A percentile compares a stretch with the other conserved stretches of the same genome.
These are phyloP conservation scores for Lactarius tabidus DNA, from an alignment of 768 basidiomycete species.

Conservation along the genomic window DNA sequence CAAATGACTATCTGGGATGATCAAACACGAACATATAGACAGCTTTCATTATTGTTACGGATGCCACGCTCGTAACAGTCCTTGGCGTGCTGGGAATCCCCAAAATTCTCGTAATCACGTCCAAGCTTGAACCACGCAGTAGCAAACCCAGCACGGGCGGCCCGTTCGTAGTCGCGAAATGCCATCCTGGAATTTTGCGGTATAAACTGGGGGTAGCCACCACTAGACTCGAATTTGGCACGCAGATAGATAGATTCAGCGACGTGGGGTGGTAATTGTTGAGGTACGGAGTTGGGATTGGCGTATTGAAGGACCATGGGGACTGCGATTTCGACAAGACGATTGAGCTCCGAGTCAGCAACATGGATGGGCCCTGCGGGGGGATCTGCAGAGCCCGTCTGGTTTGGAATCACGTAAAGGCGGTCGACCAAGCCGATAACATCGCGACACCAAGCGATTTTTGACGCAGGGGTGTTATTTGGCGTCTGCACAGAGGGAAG, in stretches of 20 bases:
- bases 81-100: slow-evolving; percentile 65
- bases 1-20: slow-evolving; percentile 13
- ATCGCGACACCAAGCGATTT: slow-evolving; percentile 78
- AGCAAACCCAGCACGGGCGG: slow-evolving; percentile 71
- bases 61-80: slow-evolving; percentile 87
- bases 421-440: slow-evolving; percentile 77
- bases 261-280: slow-evolving; percentile 39
- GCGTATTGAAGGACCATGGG: slow-evolving; percentile 59
- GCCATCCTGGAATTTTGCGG: slow-evolving; percentile 69
- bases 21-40: slow-evolving; percentile 54
- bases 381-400: slow-evolving; percentile 36
- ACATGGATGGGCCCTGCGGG: slow-evolving; percentile 49
- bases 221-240: slow-evolving; percentile 68
- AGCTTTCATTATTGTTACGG: slow-evolving; percentile 68
- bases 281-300: slow-evolving; percentile 33
- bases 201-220: slow-evolving; percentile 62
- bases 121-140: slow-evolving; percentile 92
- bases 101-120: slow-evolving; percentile 86
- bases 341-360: slow-evolving; percentile 53
- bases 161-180: slow-evolving; percentile 85
- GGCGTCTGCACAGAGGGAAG: slow-evolving; percentile 51
- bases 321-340: slow-evolving; percentile 61
- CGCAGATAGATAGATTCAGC: slow-evolving; percentile 76
- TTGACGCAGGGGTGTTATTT: slow-evolving; percentile 52
- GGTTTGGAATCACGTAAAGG: slow-evolving; percentile 25